Base-by-base conservation (phyloP, 257 asterid genomes). In the Fraxinus anomala region DNA sequence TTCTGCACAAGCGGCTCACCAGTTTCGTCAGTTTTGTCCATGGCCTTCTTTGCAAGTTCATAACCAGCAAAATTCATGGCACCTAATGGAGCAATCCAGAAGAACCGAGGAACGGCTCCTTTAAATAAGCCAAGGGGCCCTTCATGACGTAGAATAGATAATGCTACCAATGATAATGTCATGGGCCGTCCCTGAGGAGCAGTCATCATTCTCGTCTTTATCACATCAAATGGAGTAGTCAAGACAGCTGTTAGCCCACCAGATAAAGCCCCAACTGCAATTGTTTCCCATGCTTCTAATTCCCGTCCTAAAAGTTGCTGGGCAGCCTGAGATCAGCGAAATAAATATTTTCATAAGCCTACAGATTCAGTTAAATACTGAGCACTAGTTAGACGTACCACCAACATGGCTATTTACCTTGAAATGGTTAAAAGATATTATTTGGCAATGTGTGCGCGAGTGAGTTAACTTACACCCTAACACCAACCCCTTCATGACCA, bases 31-130 rank as follows among this genome's bases (percentile, higher is more conserved):
- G 44, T 85, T 81, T 84, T 86, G 81, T 82, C 92, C 97, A 93
- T 93, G 44, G 97, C 96, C 85, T 89, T 91, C 80, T 88, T 87
- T 19, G 90, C 84, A 72, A 93, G 89, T 86, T 93, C 98, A 65
- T 93, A 93, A 40, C 98, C 98, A 26, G 98, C 97, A 30, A 93
- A 93, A 76, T 93, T 93, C 87, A 93, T 90, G 26, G 98, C 98
- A 9, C 98, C 98, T 1, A 93, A 88, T 17, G 98, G 98, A 67
- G 98, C 98, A 67, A 93, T 88, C 97, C 98, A 93, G 84, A 93
- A 91, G 86, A 93, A 93, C 63, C 96, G 85, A 1, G 98, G 98
- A 49, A 93, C 73, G 12, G 98, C 97, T 67, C 98, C 98, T 88
- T 91, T 92, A 51, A 93, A 93, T 71, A 93, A 73, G 24, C 96